Percentiles rank a stretch among this genome's conserved stretches.
These are phyloP conservation scores for Tremella mesenterica DNA, from an alignment of 768 basidiomycete species.

Conservation along the genomic window DNA sequence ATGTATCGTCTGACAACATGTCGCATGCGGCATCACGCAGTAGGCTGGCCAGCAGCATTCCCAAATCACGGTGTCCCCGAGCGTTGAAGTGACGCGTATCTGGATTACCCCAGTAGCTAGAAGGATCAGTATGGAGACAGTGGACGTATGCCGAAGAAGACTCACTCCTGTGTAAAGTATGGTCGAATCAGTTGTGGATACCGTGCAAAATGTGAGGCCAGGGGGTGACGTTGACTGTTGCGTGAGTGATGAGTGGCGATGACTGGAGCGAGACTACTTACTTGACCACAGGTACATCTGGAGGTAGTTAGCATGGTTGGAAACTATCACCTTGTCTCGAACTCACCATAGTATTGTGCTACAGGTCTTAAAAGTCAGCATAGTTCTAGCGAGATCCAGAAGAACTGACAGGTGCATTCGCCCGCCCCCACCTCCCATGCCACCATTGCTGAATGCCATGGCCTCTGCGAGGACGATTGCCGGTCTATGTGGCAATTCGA, in stretches of 20 bases:
- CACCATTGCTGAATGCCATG: slow-evolving; percentile 36
- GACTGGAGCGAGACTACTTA: slow-evolving; percentile 8
- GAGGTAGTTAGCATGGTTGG: neutral
- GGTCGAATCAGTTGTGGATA: slow-evolving; percentile 38
- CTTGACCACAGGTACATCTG: slow-evolving; percentile 42
- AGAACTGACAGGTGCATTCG: slow-evolving; percentile 33
- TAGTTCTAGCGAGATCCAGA: neutral
- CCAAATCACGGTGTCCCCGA: slow-evolving; percentile 38
- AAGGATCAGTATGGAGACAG: neutral
- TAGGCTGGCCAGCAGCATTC: slow-evolving; percentile 33
- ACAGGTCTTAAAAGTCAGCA: too few relatives aligned
- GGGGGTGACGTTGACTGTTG: slow-evolving; percentile 36
- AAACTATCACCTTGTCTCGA: neutral
- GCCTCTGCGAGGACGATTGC: slow-evolving; percentile 42
- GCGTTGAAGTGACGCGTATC: slow-evolving; percentile 41
- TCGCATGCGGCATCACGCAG: slow-evolving; percentile 34
- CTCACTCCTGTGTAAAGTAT: slow-evolving; percentile 40
- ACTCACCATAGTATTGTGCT: slow-evolving; percentile 40
- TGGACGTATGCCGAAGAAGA: neutral
- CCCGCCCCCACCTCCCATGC: slow-evolving; percentile 42
- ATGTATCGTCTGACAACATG: slow-evolving; percentile 22
- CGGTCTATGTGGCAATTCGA: slow-evolving; percentile 36
- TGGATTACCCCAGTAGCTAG: slow-evolving; percentile 40
- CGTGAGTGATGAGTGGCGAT: slow-evolving; percentile 12
- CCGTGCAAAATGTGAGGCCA: slow-evolving; percentile 38